Base-by-base conservation (phyloP, 192 early-diverging fungal genomes). In the Umbelopsis isabellina region DNA sequence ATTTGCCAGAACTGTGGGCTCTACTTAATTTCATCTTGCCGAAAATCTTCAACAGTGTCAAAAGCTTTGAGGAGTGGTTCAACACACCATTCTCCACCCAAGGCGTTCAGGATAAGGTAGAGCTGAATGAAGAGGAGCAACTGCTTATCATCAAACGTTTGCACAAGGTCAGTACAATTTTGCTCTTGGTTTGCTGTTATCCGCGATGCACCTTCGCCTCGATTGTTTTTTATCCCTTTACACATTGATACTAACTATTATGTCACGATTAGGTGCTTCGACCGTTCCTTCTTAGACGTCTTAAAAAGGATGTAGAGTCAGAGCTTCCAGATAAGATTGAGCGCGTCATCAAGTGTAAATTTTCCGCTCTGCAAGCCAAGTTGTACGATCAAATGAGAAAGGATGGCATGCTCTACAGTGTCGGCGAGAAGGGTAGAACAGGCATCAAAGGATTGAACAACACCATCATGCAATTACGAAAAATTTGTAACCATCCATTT, bases 51-150 rank as follows among this genome's bases (percentile, higher is more conserved):
- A 93, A 97, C 72, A 95, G 93, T 73, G 94, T 94, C 1, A 93
- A 98, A 71, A 93, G 90, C 49, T 99, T 99, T 82, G 98, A 98
- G 78, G 97, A 99, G 75, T 99, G 97, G 97, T 99, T 99, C 86
- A 97, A 95, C 74, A 93, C 95, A 16, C 97, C 97, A 11, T 98
- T 99, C 71, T 84, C 91, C n/a, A 88, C 79, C 30, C 80, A 87
- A 27, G 90, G 87, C 50, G 91, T 91, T 21, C 90, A 97, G 71
- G 95, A 95, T 66, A 91, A 90, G 58, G 92, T 96, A 49, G 94
- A 91, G 53, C 86, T 99, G 30, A 99, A 93, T 83, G 98, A 99
- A 89, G 98, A 99, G 89, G 98, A 99, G 80, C 87, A 91, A 45
- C 86, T 99, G 30, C 88, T 99, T 73, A 91, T 99, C 75, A 99